A percentile compares a stretch with the other conserved stretches of the same genome.
Evolutionary conservation across 768 basidiomycete species (phyloP).

Genomic region (Mycena albidolilacea): DNA sequence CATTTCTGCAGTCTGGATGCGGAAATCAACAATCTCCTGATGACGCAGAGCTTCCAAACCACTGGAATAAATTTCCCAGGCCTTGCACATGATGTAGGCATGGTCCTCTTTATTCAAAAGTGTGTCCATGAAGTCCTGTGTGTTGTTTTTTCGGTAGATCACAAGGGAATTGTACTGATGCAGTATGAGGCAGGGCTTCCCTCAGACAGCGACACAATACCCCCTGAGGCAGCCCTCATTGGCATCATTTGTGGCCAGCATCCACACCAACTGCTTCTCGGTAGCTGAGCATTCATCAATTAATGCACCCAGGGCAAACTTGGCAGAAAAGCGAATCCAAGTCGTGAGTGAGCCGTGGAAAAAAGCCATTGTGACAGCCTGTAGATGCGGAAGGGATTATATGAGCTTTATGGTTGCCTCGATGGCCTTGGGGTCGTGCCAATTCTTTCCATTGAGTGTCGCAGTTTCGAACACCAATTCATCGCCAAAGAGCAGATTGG

Average conservation of each 20-base stretch:
- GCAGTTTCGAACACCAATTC: neutral
- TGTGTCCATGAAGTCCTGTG: constrained; percentile 44
- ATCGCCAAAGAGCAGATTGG: constrained; percentile 23
- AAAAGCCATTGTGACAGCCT: neutral
- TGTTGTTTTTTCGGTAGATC: constrained; percentile 45
- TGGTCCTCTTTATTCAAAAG: constrained; percentile 13
- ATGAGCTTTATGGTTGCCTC: neutral
- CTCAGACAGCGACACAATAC: constrained; percentile 38
- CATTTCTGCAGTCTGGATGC: constrained; percentile 10
- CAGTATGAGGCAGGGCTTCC: constrained; percentile 37
- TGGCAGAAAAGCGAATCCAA: constrained; percentile 26
- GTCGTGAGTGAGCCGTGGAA: constrained; percentile 5
- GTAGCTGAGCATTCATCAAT: constrained; percentile 43
- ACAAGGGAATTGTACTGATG: constrained; percentile 43
- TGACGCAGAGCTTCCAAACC: neutral
- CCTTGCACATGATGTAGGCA: constrained; percentile 11
- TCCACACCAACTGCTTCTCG: constrained; percentile 42
- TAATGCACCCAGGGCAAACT: constrained; percentile 47
- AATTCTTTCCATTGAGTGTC: neutral
- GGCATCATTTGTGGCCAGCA: constrained; percentile 47
- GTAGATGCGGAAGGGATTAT: neutral
- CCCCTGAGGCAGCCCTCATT: constrained; percentile 30
- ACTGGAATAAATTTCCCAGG: constrained; percentile 1
- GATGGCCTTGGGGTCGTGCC: neutral
- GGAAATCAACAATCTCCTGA: constrained; percentile 16